Base-by-base conservation (phyloP, 306 rosid species). In the Cucumis melo region DNA sequence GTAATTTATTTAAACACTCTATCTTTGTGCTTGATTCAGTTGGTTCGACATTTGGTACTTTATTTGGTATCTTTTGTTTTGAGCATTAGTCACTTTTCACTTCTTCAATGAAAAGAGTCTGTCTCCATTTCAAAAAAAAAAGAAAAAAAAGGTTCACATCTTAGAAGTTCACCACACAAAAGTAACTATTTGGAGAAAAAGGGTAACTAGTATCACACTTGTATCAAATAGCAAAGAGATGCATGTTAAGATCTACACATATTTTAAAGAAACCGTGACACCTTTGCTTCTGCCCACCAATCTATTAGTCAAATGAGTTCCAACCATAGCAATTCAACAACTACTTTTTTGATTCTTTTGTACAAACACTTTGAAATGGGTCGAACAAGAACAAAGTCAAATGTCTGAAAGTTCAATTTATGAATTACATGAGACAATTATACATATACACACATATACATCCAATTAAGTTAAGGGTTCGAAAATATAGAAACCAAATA, bases 271-370 rank as follows among this genome's bases (percentile, higher is more conserved):
- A 59, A 78, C 57, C 6, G 5, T 27, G 80, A 50, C 56, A 89
- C 98, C 98, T 90, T 88, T 82, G 86, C 66, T 20, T 87, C 88
- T 15, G 91, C 94, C 97, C 98, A 90, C 98, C 98, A 93, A 86
- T 93, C 96, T 74, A 91, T 61, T 34, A 93, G 94, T 86, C 93
- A 93, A 77, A 91, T 77, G 81, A 90, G 91, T 77, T 93, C 90
- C 80, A 93, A 78, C 98, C 98, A 91, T 65, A 93, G 79, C 74
- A 85, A 80, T 81, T 93, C 96, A 34, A 88, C 88, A 48, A 91
- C 84, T 77, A 83, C 78, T 87, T 86, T 90, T 85, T 93, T 91
- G 77, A 87, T 78, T 84, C 75, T 93, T 82, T 90, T 86, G 67
- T 87, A 85, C 58, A 61, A 58, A 38, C 48, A 79, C 84, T 79